Conservation (phyloP, 805 yeast species). For the Wickerhamiella alocasiicola region DNA sequence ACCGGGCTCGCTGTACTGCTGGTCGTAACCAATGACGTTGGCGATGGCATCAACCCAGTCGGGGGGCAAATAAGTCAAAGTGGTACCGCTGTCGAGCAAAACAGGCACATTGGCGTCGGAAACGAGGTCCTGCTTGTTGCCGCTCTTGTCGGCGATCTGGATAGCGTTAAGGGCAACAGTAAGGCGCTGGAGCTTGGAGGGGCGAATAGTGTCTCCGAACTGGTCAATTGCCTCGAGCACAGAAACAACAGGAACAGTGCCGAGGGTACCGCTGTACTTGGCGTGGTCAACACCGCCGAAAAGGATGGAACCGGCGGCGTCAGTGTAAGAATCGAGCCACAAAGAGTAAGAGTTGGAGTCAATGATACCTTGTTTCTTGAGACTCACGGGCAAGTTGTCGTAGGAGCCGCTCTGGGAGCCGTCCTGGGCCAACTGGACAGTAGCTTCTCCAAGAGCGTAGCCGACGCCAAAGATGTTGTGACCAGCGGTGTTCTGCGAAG, state of each 20-base stretch:
- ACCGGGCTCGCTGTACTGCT: slow-evolving; percentile 26
- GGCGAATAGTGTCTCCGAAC: neutral
- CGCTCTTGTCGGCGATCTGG: neutral
- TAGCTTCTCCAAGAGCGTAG: slow-evolving; percentile 24
- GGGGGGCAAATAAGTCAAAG: slow-evolving; percentile 20
- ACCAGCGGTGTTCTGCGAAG: slow-evolving; percentile 30
- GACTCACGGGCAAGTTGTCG: slow-evolving; percentile 25
- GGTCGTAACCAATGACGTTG: slow-evolving; percentile 28
- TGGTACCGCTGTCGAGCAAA: slow-evolving; percentile 18
- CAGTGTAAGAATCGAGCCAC: slow-evolving; percentile 29
- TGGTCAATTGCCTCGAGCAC: neutral
- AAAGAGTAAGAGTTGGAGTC: slow-evolving; percentile 34
- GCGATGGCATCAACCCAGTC: slow-evolving; percentile 16
- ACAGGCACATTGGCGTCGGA: slow-evolving; percentile 10
- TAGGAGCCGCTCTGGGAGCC: slow-evolving; percentile 13
- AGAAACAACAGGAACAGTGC: slow-evolving; percentile 23
- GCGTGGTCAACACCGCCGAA: slow-evolving; percentile 61
- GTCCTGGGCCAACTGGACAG: slow-evolving; percentile 12
- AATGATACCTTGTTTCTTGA: slow-evolving; percentile 32
- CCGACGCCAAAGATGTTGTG: slow-evolving; percentile 37
- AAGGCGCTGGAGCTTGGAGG: neutral
- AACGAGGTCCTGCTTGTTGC: neutral
- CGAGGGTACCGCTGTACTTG: slow-evolving; percentile 40
- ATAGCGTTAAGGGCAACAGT: slow-evolving; percentile 5
- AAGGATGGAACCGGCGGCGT: slow-evolving; percentile 29